These are phyloP conservation scores for Paxillus rubicundulus DNA, from an alignment of 768 basidiomycete genomes.

Conservation along the genomic window DNA sequence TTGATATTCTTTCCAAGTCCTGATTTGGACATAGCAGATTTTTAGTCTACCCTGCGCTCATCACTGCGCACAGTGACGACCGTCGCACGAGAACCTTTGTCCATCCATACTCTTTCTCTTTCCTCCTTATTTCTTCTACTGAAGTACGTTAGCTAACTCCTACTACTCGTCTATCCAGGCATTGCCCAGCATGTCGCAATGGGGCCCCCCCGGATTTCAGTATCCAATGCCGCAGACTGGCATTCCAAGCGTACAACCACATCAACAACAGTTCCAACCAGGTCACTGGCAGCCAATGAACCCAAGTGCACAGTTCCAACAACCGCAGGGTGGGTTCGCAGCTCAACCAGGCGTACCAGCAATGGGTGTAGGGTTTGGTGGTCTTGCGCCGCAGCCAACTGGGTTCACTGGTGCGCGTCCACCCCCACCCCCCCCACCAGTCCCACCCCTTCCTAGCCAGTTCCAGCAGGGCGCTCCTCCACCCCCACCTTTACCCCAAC, in stretches of 20 bases:
- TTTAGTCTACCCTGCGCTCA: background rate
- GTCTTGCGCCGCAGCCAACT: conserved; percentile 61
- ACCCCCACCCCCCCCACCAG: conserved; percentile 53
- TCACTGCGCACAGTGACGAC: conserved; percentile 2
- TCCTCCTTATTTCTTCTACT: background rate
- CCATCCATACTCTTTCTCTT: background rate
- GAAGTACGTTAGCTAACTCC: background rate
- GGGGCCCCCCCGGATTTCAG: conserved; percentile 70
- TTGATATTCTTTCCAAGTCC: conserved; percentile 1
- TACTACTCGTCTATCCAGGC: background rate
- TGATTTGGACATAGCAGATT: conserved; percentile 8
- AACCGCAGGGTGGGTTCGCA: conserved; percentile 36
- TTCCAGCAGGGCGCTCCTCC: conserved; percentile 53
- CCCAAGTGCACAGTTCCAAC: conserved; percentile 39
- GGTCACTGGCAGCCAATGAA: conserved; percentile 33
- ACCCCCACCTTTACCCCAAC: conserved; percentile 30
- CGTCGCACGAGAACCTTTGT: background rate
- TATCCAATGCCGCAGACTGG: conserved; percentile 77
- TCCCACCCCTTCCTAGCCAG: conserved; percentile 61
- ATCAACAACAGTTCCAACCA: conserved; percentile 44
- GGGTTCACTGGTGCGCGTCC: conserved; percentile 42
- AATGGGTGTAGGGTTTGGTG: conserved; percentile 35
- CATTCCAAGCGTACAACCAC: conserved; percentile 47
- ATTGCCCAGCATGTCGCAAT: conserved; percentile 63
- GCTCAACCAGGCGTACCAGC: conserved; percentile 24